These are phyloP conservation scores for Globisporangium splendens DNA, from an alignment of 352 stramenopile genomes.

Conservation along the genomic window DNA sequence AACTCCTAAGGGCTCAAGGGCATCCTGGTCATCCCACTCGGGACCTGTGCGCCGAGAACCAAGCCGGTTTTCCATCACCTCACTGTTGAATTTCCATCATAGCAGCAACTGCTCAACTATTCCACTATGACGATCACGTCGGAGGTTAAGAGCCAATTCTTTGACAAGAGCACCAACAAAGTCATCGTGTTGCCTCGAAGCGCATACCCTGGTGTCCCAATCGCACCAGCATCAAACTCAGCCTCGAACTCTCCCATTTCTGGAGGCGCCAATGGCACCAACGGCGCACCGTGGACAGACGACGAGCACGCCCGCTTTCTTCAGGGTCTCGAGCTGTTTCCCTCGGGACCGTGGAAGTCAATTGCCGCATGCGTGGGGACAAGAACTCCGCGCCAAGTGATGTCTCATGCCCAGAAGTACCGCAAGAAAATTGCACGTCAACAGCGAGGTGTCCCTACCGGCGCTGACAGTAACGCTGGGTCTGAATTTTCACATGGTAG, in stretches of 20 bases:
- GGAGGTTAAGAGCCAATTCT: constrained; percentile 29
- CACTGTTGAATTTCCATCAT: background rate
- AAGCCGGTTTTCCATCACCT: background rate
- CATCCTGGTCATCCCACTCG: background rate
- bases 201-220: background rate
- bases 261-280: background rate
- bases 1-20: background rate
- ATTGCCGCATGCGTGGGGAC: constrained; percentile 45
- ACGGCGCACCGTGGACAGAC: constrained; percentile 30
- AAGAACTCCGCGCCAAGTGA: constrained; percentile 40
- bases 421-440: constrained; percentile 48
- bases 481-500: no score
- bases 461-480: no score
- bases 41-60: background rate
- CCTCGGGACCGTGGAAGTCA: constrained; percentile 38
- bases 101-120: constrained; percentile 1
- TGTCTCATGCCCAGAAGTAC: constrained; percentile 62
- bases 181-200: constrained; percentile 28
- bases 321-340: constrained; percentile 40
- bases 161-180: constrained; percentile 29
- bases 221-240: background rate
- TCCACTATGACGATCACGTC: constrained; percentile 33
- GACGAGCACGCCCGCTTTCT: constrained; percentile 54
- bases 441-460: no score
- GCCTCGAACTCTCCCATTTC: background rate